phyloP scores from a whole-genome alignment of 1,284 basidiomycete genomes.

The Ceratobasidium sp. region DNA sequence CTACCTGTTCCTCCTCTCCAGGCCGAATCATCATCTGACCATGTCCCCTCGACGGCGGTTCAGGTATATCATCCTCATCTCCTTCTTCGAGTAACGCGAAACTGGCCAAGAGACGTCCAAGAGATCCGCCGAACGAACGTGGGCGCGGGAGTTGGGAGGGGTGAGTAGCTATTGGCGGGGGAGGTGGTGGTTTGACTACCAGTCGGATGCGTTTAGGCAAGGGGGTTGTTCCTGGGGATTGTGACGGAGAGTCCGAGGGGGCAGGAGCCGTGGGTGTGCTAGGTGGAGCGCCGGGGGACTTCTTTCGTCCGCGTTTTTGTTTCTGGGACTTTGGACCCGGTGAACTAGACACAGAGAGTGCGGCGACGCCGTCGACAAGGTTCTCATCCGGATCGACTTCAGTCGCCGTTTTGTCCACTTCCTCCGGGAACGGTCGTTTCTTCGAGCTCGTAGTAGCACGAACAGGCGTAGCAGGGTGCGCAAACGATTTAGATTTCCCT shows the following conservation, averaged over 20 bases:
- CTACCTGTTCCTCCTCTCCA: not conserved
- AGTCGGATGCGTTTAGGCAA: constrained; percentile 27
- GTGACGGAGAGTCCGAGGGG: not conserved
- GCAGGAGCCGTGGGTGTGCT: not conserved
- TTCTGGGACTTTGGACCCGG: constrained; percentile 10
- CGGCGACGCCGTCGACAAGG: not conserved
- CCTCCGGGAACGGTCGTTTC: constrained; percentile 22
- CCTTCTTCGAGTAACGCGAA: constrained; percentile 57
- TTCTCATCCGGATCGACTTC: not conserved
- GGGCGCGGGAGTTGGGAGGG: constrained; percentile 28
- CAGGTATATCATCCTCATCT: constrained; percentile 53
- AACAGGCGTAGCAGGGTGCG: not conserved
- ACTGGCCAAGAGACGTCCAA: constrained; percentile 57
- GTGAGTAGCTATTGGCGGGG: constrained; percentile 29
- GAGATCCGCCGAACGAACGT: constrained; percentile 32
- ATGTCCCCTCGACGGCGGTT: constrained; percentile 48
- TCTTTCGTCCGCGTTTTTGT: constrained; percentile 11
- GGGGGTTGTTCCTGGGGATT: not conserved
- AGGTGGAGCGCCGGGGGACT: constrained; percentile 10
- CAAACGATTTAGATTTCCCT: constrained; percentile 11
- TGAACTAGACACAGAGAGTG: not conserved
- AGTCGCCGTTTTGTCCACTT: not conserved
- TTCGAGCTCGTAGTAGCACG: not conserved
- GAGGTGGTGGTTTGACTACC: constrained; percentile 38
- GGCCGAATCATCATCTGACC: constrained; percentile 10